A percentile compares a stretch with the other conserved stretches of the same genome.
Conservation (phyloP, 73 alveolate species). For the Blepharisma stoltei region DNA sequence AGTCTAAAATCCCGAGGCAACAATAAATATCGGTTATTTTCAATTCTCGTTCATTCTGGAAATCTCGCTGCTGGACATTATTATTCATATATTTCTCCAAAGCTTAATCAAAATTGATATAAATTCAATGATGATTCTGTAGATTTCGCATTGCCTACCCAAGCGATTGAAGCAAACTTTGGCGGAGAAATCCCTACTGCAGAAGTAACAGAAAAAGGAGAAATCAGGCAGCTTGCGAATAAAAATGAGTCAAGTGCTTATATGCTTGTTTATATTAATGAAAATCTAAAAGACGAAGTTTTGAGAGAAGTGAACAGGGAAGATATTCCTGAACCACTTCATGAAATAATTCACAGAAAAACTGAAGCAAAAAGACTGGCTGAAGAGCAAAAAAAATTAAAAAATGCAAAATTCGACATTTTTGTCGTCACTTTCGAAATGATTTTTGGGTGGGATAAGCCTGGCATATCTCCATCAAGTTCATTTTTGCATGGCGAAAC, state of each 20-base stretch:
- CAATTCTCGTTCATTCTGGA: conserved; percentile 86
- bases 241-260: conserved; percentile 13
- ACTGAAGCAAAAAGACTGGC: neutral
- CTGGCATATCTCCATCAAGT: conserved; percentile 7
- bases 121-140: conserved; percentile 59
- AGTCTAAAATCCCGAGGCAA: conserved; percentile 25
- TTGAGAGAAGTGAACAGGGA: neutral
- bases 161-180: neutral
- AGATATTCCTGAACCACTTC: neutral
- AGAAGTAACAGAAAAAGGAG: conserved; percentile 8
- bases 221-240: neutral
- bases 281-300: neutral
- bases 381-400: neutral
- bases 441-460: neutral
- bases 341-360: neutral
- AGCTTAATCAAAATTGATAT: conserved; percentile 42
- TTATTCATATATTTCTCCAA: conserved; percentile 61
- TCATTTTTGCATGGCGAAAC: neutral
- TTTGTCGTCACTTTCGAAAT: neutral
- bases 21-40: conserved; percentile 61
- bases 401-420: neutral
- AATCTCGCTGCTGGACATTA: conserved; percentile 86
- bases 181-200: neutral
- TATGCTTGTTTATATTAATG: conserved; percentile 16
- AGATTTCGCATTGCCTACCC: neutral